Evolutionary conservation across 148 eudicot species (phyloP).

Genomic region (Cornus controversa): DNA sequence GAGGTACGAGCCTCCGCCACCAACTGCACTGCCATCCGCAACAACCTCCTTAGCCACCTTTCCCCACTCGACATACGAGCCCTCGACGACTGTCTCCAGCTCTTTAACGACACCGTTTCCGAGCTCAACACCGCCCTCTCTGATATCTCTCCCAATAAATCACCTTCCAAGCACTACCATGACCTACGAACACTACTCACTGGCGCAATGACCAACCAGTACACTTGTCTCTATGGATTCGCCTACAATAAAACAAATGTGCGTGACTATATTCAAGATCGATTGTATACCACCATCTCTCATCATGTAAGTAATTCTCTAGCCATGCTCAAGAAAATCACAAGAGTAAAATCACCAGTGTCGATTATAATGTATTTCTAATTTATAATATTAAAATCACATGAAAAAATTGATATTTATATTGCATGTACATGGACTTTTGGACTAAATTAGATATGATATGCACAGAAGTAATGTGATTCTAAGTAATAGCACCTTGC

Average conservation of each 20-base stretch:
- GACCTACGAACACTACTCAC: constrained; percentile 55
- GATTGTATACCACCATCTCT: constrained; percentile 35
- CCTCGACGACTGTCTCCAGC: constrained; percentile 73
- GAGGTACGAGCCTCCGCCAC: constrained; percentile 37
- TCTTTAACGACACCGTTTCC: constrained; percentile 42
- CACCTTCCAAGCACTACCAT: constrained; percentile 22
- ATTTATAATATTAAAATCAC: too few species aligned
- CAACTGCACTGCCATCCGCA: constrained; percentile 33
- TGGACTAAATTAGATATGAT: too few species aligned
- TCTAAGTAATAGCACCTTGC: too few species aligned
- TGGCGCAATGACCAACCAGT: constrained; percentile 84
- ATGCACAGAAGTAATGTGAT: too few species aligned
- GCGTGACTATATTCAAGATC: constrained; percentile 30
- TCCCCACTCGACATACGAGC: constrained; percentile 49
- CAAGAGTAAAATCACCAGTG: too few species aligned
- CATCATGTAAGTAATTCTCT: constrained; percentile 78
- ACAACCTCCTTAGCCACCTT: constrained; percentile 17
- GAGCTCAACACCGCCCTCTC: constrained; percentile 45
- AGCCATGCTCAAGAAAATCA: constrained; percentile 57
- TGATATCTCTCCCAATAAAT: constrained; percentile 32
- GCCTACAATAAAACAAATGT: constrained; percentile 38
- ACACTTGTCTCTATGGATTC: constrained; percentile 83
- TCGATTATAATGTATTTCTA: too few species aligned
- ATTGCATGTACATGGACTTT: too few species aligned
- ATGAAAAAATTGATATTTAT: too few species aligned